These are phyloP conservation scores for Salvia splendens DNA, from an alignment of 257 asterid genomes.

Conservation along the genomic window DNA sequence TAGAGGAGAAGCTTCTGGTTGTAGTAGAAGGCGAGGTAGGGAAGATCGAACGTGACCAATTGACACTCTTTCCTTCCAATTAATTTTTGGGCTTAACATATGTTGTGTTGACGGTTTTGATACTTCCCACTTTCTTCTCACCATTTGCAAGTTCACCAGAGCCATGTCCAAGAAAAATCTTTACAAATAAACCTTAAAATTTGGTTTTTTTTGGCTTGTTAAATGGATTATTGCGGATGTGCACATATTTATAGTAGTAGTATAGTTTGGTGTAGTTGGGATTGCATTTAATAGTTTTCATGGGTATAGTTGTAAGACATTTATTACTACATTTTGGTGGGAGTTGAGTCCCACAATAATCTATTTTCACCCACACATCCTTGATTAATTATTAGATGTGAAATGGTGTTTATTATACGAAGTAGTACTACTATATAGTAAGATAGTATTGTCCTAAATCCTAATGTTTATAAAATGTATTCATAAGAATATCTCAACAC, in stretches of 20 bases:
- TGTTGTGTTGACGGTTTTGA: conserved; percentile 46
- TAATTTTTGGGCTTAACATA: conserved; percentile 66
- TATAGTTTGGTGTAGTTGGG: not conserved
- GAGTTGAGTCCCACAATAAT: too few species aligned
- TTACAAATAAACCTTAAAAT: not conserved
- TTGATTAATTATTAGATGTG: too few species aligned
- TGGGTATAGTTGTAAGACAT: too few species aligned
- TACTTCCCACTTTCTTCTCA: conserved; percentile 32
- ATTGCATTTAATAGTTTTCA: too few species aligned
- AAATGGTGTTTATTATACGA: too few species aligned
- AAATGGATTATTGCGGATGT: conserved; percentile 28
- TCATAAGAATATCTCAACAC: too few species aligned
- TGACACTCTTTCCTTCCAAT: conserved; percentile 72
- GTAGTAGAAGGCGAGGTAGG: conserved; percentile 82
- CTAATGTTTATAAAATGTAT: too few species aligned
- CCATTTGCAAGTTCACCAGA: conserved; percentile 42
- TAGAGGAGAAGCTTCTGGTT: conserved; percentile 83
- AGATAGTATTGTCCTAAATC: too few species aligned
- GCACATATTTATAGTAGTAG: conserved; percentile 34
- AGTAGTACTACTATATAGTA: too few species aligned
- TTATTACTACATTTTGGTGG: too few species aligned
- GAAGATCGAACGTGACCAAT: conserved; percentile 88
- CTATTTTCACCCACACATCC: too few species aligned
- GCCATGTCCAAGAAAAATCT: conserved; percentile 41
- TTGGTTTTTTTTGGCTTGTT: not conserved